phyloP scores from a whole-genome alignment of 306 rosid genomes.

The Citrullus amarus region DNA sequence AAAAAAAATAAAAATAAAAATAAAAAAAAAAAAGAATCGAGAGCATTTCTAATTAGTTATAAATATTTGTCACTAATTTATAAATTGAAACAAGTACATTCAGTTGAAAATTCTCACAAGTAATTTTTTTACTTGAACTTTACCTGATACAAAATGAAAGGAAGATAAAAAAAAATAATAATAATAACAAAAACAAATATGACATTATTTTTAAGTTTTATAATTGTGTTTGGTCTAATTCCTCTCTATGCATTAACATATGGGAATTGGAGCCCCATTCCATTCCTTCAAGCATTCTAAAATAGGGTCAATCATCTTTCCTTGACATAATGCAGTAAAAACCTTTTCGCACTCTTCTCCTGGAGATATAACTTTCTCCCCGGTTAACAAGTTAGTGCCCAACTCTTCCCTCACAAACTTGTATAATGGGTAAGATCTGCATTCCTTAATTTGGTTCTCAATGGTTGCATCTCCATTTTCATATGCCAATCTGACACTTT shows the following conservation, averaged over 20 bases:
- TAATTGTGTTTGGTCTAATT: not conserved
- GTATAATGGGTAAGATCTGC: constrained; percentile 79
- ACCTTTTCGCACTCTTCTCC: constrained; percentile 78
- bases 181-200: not conserved
- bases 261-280: constrained; percentile 85
- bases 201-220: not conserved
- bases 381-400: constrained; percentile 41
- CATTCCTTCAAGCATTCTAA: constrained; percentile 62
- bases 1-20: too few species aligned
- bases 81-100: not conserved
- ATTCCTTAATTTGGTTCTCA: constrained; percentile 51
- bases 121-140: not conserved
- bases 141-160: not conserved
- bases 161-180: not conserved
- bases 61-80: not conserved
- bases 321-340: constrained; percentile 60
- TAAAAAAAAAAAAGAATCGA: not conserved
- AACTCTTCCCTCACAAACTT: constrained; percentile 65
- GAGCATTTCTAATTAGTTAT: not conserved
- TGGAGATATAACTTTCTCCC: constrained; percentile 51
- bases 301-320: constrained; percentile 64
- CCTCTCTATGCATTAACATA: constrained; percentile 15
- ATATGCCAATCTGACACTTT: constrained; percentile 30
- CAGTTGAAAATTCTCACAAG: not conserved
- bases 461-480: constrained; percentile 38